Base-by-base conservation (phyloP, 352 stramenopile genomes). In the Pythium apleroticum region DNA sequence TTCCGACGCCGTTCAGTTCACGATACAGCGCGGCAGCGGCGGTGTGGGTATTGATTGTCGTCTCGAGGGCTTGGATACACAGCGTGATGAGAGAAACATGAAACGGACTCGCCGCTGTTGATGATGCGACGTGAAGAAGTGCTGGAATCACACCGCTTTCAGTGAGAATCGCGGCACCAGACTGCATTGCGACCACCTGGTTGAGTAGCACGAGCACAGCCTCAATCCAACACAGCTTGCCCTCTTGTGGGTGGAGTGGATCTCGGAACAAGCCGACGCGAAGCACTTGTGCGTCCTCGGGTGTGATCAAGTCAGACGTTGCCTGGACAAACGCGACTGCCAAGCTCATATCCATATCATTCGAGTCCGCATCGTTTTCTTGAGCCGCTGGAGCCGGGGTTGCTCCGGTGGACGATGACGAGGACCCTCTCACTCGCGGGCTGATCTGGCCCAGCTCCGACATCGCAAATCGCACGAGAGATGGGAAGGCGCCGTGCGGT, bases 301-400 rank as follows among this genome's bases (percentile, higher is more conserved):
- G 76, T 22, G 83, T 86, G 22, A 91, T 24, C 20, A 85, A 73
- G 68, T 92, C 84, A 1, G 84, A 89, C 27, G 86, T 95, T n/a
- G 87, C 88, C 37, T 95, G 82, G 3, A 96, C 88, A 69, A 96
- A 96, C 8, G 88, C 88, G 33, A 96, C 84, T 19, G 88, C 88
- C 9, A 96, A 57, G 22, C 75, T 91, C 88, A 96, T 96, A 39
- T 96, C 88, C 86, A 96, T 95, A 63, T 96, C 88, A 39, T 69
- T 82, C 24, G 46, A 22, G 25, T 53, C 46, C 25, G 46, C 46
- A 60, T 93, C 85, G 1, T 72, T 71, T 35, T 77, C 72, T 37
- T 77, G 58, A 4, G 65, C 46, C n/a, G 65, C 49, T 2, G 57
- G 41, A 20, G 65, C 60, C 15, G 55, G 50, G 2, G 28, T 8